Evolutionary conservation across 2,329 filamentous ascomycete genomes (phyloP), one percentile per base, ranked within the genome.

Genomic region (Aspergillus melleus): DNA sequence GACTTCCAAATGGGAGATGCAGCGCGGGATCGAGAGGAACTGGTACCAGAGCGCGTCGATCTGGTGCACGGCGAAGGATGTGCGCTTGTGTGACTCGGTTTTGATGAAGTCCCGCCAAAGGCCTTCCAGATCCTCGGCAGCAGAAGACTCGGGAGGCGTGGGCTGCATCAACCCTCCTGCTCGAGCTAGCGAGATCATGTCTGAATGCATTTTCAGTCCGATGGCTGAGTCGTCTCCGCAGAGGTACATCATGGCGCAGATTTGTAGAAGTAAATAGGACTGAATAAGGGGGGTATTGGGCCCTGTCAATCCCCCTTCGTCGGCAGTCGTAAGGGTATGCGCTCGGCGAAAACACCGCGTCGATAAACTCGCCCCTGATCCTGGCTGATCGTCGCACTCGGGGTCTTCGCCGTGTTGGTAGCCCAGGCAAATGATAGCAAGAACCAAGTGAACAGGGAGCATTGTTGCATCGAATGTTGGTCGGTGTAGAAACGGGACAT

Each of bases 1-100:
- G 61, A 81, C 75, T 66, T 81, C 79, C 3, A 80, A 67, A 49
- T 80, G 68, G 6, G 68, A 70, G 47, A 70, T 67, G 10, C 62
- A 68, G 39, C 68, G 67, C 0, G 68, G 68, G 12, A 70, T 67
- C 2, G 68, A 70, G 3, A 80, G 66, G 53, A 79, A 71, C 53
- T 80, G 77, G 59, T 80, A 80, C 75, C 77, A 80, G 2, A 79
- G 62, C 0, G 77, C 71, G 57, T 80, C 78, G 26, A 80, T 70
- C 57, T 80, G 77, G 60, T 80, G 78, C 0, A 77, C 70, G 10
- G 78, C 76, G 54, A 79, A 78, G 8, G 77, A 58, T 0, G 78
- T 80, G 19, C 78, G 74, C 57, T 80, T 80, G 46, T 74, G 72
- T 0, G 77, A 77, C 59, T 80, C 78, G 0, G 70, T 60, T 52